A percentile compares a stretch with the other conserved stretches of the same genome.
These are phyloP conservation scores for Sungouiozyma intestinalis DNA, from an alignment of 805 yeast species.

Conservation along the genomic window DNA sequence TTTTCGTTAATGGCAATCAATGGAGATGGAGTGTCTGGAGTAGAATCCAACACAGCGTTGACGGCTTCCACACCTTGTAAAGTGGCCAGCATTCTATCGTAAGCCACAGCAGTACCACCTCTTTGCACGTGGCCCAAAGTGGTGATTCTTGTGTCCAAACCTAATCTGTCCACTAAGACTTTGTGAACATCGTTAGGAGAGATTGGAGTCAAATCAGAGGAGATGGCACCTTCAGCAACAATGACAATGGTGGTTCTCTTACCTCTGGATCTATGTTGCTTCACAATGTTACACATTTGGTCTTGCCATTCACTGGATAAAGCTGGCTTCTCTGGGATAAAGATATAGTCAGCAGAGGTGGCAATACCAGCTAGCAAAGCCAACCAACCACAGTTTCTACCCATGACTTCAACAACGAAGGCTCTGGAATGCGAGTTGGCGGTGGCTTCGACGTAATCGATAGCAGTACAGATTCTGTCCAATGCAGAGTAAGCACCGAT, in stretches of 20 bases:
- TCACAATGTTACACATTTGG: constrained; percentile 52
- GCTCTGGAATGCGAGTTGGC: constrained; percentile 79
- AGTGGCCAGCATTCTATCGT: constrained; percentile 62
- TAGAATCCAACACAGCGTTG: constrained; percentile 55
- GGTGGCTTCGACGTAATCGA: constrained; percentile 77
- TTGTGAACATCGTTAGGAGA: constrained; percentile 54
- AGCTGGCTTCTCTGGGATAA: constrained; percentile 75
- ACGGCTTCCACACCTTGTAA: constrained; percentile 79
- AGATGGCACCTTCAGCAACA: constrained; percentile 80
- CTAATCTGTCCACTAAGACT: constrained; percentile 52
- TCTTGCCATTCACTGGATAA: constrained; percentile 52
- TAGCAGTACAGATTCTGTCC: constrained; percentile 58
- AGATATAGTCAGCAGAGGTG: constrained; percentile 69
- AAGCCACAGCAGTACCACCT: constrained; percentile 76
- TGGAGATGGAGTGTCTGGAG: constrained; percentile 68
- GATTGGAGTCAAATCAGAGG: constrained; percentile 56
- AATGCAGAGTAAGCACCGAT: constrained; percentile 75
- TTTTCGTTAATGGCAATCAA: constrained; percentile 67
- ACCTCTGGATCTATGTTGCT: constrained; percentile 59
- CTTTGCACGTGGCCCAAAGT: constrained; percentile 75
- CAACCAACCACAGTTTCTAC: constrained; percentile 85
- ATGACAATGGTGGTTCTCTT: constrained; percentile 70
- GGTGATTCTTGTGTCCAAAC: constrained; percentile 69
- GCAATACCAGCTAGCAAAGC: constrained; percentile 74
- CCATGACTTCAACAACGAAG: constrained; percentile 80